Evolutionary conservation across 371 early-diverging fungal genomes (phyloP), one percentile per base, ranked within the genome.

Genomic region (Mortierella sp.): DNA sequence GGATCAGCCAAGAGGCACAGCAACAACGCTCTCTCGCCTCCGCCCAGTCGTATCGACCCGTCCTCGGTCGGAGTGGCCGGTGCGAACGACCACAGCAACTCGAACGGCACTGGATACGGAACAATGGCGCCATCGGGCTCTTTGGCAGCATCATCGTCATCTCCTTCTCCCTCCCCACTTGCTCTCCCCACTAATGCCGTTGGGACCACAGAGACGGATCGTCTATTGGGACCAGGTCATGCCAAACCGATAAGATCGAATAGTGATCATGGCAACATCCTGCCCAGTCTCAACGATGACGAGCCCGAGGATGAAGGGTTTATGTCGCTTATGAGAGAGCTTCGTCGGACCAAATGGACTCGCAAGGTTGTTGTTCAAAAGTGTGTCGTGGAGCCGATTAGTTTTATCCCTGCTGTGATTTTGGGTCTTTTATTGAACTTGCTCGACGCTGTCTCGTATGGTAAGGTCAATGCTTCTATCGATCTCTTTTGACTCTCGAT

Each of bases 401-500:
- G 83, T 15, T 92, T 87, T 68, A 83, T 96, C 16, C 99, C 98
- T 11, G 97, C 97, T 4, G 97, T 97, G 11, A 83, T 94, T 45
- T 88, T 97, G 2, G 97, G 96, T 1, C 80, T 97, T 44, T 83
- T 97, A 25, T 84, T 98, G 57, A 98, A 96, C 80, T 70, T 98
- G 26, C 84, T 98, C 48, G 99, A 98, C 80, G 96, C 96, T 5
- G 87, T 96, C 23, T 94, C 94, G 19, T 96, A 96, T 81, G 96
- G 91, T 86, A 83, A 67, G 45, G 15, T 6, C 28, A 25, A 28
- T 57, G 1, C 19, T 21, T 58, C 43, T 44, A 0, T 59, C 21
- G 0, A 18, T 48, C 28, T 28, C 62, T 23, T 12, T 62, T 43
- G 15, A 57, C 19, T 30, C n/a, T 30, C 19, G 28, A 16, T 0